These are phyloP conservation scores for Penicillium nordicum DNA, from an alignment of 2,329 filamentous ascomycete species.

Conservation along the genomic window DNA sequence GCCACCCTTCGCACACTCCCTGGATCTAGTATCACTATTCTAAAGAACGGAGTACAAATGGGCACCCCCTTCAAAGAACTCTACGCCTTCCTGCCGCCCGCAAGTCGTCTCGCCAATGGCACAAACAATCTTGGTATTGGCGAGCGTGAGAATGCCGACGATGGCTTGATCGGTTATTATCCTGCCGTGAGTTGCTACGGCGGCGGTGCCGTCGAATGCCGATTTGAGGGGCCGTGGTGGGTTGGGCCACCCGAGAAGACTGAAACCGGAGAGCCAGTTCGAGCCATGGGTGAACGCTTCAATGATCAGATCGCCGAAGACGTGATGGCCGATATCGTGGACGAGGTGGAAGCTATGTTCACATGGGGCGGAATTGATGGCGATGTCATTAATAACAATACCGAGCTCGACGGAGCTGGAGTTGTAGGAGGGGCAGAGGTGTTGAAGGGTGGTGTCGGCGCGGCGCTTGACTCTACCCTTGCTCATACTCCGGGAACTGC, in stretches of 20 bases:
- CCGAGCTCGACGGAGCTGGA: constrained; percentile 24
- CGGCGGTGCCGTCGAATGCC: constrained; percentile 85
- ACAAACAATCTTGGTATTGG: constrained; percentile 54
- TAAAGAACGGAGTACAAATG: constrained; percentile 85
- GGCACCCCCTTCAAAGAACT: constrained; percentile 86
- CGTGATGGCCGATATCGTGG: constrained; percentile 84
- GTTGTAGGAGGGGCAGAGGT: constrained; percentile 33
- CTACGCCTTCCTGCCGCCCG: constrained; percentile 85
- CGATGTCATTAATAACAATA: constrained; percentile 29
- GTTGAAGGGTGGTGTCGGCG: constrained; percentile 31
- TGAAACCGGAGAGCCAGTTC: constrained; percentile 45
- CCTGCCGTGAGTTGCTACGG: constrained; percentile 89
- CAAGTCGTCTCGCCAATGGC: constrained; percentile 55
- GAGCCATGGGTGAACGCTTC: constrained; percentile 73
- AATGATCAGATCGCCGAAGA: constrained; percentile 94
- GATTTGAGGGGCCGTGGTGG: constrained; percentile 95
- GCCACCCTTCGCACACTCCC: constrained; percentile 82
- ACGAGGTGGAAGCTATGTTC: constrained; percentile 77
- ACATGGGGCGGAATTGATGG: constrained; percentile 52
- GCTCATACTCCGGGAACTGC: constrained; percentile 15
- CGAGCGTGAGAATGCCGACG: constrained; percentile 82
- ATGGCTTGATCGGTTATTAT: constrained; percentile 93
- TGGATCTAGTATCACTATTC: constrained; percentile 79
- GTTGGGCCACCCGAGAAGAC: constrained; percentile 63
- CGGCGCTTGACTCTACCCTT: constrained; percentile 28